Evolutionary conservation across 1,284 basidiomycete species (phyloP), one percentile per base, ranked within the genome.

Genomic region (Afroboletus lepidellus): DNA sequence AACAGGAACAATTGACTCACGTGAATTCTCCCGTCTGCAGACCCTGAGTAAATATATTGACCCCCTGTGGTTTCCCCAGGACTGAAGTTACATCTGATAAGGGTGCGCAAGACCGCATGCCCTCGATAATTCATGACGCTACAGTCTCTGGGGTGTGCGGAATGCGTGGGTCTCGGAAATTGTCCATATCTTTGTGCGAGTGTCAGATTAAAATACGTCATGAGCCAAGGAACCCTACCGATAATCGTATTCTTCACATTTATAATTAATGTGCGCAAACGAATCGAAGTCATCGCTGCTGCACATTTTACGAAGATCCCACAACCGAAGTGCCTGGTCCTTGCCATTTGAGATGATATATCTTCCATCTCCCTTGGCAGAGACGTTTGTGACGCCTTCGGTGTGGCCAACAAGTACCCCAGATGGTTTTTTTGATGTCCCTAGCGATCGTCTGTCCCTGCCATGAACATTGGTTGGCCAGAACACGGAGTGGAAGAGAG

Each of bases 261-360:
- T 87, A 66, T 87, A 94, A 52, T 72, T 60, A 12, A 69, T 72
- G 44, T 74, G 62, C 30, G 73, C 71, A 48, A 69, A 58, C 20
- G 85, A 78, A 47, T 90, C 84, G 58, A 87, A 90, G 30, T 94
- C 87, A 11, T 75, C 67, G 60, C 81, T 87, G 50, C 77, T 83
- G 36, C 85, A 79, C 95, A 99, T 97, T 73, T 88, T 94, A 36
- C 96, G 86, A 46, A 99, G 74, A 72, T 99, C 96, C 91, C 96
- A 99, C 27, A 99, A 73, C 24, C 94, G 85, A 49, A 93, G 76
- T 1, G 90, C 85, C 67, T 98, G 96, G 67, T 99, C 97, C 71
- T 99, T 99, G 44, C 94, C 94, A 66, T 99, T 99, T n/a, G 91
- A 95, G 33, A 98, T 86, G 50, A 97, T 78, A 69, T 99, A 98